phyloP scores from a whole-genome alignment of 345 rosid species.

The Cardiospermum halicacabum region DNA sequence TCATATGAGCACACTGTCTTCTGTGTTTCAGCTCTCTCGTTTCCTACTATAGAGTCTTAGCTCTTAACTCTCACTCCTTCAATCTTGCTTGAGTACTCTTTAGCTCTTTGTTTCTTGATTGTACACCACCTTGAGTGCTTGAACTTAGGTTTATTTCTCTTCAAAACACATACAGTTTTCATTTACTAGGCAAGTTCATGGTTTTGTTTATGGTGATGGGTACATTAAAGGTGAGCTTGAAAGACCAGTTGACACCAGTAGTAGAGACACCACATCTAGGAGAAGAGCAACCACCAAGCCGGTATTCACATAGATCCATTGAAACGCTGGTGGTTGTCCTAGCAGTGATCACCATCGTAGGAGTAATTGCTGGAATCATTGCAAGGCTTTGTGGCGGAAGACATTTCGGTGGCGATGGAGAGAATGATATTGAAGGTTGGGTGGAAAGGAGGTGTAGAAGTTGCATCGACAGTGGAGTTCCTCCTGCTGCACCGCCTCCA shows the following conservation, averaged over 20 bases:
- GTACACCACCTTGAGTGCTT: not conserved
- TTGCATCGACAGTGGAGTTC: slow-evolving; percentile 80
- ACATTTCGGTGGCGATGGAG: slow-evolving; percentile 58
- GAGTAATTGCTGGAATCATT: slow-evolving; percentile 63
- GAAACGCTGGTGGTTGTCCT: slow-evolving; percentile 78
- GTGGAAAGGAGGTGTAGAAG: slow-evolving; percentile 72
- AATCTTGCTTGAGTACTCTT: not conserved
- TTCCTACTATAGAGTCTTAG: not conserved
- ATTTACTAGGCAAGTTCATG: not conserved
- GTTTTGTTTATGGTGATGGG: slow-evolving; percentile 11
- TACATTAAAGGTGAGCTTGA: slow-evolving; percentile 16
- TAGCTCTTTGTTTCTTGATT: not conserved
- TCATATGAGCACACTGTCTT: not conserved
- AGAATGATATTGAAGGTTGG: slow-evolving; percentile 87
- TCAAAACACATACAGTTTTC: not conserved
- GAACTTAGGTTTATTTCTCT: not conserved
- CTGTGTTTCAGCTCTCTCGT: not conserved
- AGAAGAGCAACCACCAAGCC: slow-evolving; percentile 22
- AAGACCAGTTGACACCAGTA: slow-evolving; percentile 32
- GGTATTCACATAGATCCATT: slow-evolving; percentile 45
- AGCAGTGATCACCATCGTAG: slow-evolving; percentile 72
- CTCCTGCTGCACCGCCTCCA: slow-evolving; percentile 29
- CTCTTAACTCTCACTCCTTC: not conserved
- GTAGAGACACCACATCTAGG: slow-evolving; percentile 22
- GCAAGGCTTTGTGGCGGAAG: slow-evolving; percentile 77